phyloP scores from a whole-genome alignment of 768 basidiomycete species.

The Boletus vinaceobasis region DNA sequence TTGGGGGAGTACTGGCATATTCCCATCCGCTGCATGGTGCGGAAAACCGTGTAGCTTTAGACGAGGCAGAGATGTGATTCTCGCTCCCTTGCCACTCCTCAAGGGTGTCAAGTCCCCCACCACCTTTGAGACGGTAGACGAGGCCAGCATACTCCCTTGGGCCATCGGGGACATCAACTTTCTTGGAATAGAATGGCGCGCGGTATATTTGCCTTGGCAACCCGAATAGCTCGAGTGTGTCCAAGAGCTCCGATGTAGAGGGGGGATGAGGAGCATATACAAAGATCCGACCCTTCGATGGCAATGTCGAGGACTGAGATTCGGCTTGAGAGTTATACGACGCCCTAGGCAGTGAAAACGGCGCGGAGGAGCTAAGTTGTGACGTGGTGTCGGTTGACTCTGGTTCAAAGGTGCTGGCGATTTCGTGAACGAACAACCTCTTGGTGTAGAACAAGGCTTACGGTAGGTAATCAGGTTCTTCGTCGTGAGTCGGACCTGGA shows the following conservation, averaged over 20 bases:
- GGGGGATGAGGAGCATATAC: slow-evolving; percentile 53
- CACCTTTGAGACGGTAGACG: slow-evolving; percentile 67
- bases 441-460: neutral
- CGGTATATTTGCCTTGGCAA: slow-evolving; percentile 65
- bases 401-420: slow-evolving; percentile 14
- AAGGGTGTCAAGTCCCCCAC: slow-evolving; percentile 51
- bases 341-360: slow-evolving; percentile 8
- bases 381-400: neutral
- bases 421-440: neutral
- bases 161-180: slow-evolving; percentile 62
- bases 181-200: slow-evolving; percentile 76
- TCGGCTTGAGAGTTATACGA: slow-evolving; percentile 12
- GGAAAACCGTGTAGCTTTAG: slow-evolving; percentile 3
- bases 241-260: slow-evolving; percentile 42
- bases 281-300: slow-evolving; percentile 27
- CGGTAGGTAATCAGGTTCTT: slow-evolving; percentile 20
- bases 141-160: slow-evolving; percentile 78
- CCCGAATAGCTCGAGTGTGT: slow-evolving; percentile 42
- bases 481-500: neutral
- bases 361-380: neutral
- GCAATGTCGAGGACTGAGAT: slow-evolving; percentile 2
- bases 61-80: slow-evolving; percentile 1
- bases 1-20: slow-evolving; percentile 70
- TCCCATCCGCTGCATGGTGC: slow-evolving; percentile 68
- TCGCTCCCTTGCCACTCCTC: slow-evolving; percentile 52